These are phyloP conservation scores for Coleophoma crateriformis DNA, from an alignment of 2,329 filamentous ascomycete genomes.

Conservation along the genomic window DNA sequence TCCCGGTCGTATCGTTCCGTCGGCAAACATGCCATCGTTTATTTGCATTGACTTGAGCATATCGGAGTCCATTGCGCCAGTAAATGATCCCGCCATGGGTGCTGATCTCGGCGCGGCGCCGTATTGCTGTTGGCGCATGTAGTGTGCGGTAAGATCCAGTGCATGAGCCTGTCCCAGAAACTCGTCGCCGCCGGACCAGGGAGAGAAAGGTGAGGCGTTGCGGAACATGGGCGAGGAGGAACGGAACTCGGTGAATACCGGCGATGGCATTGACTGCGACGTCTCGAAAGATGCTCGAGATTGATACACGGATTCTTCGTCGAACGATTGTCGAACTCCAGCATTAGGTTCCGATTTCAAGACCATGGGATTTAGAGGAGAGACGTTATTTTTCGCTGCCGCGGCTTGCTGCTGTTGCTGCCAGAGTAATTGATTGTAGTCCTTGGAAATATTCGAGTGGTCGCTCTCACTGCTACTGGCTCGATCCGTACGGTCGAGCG, in stretches of 20 bases:
- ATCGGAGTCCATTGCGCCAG: conserved; percentile 5
- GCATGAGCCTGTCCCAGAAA: conserved; percentile 14
- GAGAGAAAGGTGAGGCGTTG: conserved; percentile 16
- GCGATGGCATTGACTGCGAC: conserved; percentile 15
- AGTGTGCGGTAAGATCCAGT: conserved; percentile 17
- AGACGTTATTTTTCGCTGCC: background rate
- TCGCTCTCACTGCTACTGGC: conserved; percentile 22
- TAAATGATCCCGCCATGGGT: conserved; percentile 6
- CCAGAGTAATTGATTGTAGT: conserved; percentile 17
- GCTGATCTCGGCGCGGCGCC: conserved; percentile 5
- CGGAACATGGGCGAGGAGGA: conserved; percentile 18
- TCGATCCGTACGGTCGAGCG: conserved; percentile 14
- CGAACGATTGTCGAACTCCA: conserved; percentile 1
- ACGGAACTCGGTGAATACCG: conserved; percentile 19
- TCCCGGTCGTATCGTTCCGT: conserved; percentile 15
- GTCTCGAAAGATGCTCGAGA: conserved; percentile 12
- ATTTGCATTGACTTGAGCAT: conserved; percentile 14
- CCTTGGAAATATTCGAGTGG: conserved; percentile 17
- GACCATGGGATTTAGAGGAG: conserved; percentile 1
- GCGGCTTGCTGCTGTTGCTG: conserved; percentile 8
- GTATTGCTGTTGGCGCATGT: conserved; percentile 13
- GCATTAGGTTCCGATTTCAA: conserved; percentile 6
- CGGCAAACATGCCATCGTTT: conserved; percentile 13
- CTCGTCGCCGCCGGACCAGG: conserved; percentile 18
- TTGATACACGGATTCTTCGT: conserved; percentile 10